These are phyloP conservation scores for Aureobasidium uvarum DNA, from an alignment of 2,329 filamentous ascomycete genomes.

Conservation along the genomic window DNA sequence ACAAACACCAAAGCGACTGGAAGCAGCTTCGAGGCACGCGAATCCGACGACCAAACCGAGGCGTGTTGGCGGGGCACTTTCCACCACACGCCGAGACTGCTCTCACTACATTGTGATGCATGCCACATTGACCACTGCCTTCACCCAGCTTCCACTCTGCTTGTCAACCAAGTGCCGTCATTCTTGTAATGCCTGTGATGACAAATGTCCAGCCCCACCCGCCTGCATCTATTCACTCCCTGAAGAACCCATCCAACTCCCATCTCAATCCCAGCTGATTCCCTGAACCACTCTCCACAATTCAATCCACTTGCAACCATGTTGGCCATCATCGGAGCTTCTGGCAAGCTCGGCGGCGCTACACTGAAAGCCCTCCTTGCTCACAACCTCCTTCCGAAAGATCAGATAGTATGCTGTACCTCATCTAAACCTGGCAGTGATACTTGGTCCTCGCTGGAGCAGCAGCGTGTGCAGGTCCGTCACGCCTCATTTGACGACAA, in stretches of 20 bases:
- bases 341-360: conserved; percentile 48
- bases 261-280: neutral
- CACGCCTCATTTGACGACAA: conserved; percentile 44
- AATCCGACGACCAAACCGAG: conserved; percentile 3
- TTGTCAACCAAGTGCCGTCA: neutral
- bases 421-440: conserved; percentile 35
- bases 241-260: neutral
- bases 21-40: neutral
- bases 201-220: conserved; percentile 18
- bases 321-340: conserved; percentile 46
- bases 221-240: neutral
- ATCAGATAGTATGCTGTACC: conserved; percentile 41
- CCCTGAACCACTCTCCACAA: neutral
- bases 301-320: conserved; percentile 25
- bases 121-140: neutral
- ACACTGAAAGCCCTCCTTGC: conserved; percentile 46
- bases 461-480: conserved; percentile 38
- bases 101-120: neutral
- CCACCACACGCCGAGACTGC: neutral
- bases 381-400: conserved; percentile 41
- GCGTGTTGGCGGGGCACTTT: conserved; percentile 10
- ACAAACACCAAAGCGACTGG: neutral
- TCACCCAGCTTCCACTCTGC: neutral
- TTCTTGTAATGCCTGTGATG: conserved; percentile 6
- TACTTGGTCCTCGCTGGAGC: conserved; percentile 28